Evolutionary conservation across 1,284 basidiomycete species (phyloP).

Genomic region (Pascua guehoae): DNA sequence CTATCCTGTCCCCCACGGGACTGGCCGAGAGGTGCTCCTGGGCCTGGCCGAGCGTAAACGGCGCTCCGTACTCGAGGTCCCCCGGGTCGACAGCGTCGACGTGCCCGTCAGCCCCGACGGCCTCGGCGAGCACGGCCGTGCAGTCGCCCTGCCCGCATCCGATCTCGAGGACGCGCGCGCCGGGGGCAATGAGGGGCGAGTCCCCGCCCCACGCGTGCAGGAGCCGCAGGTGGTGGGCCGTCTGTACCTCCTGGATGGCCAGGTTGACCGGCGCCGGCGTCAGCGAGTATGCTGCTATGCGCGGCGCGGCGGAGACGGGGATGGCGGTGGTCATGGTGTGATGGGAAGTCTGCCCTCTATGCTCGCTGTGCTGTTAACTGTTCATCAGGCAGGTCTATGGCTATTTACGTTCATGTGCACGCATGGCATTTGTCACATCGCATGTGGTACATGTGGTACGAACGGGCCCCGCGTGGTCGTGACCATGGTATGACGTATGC

Average conservation of each 20-base stretch:
- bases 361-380: no score
- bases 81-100: constrained; percentile 7
- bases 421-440: no score
- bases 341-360: no score
- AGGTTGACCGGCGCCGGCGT: no score
- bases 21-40: not conserved
- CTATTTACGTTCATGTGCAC: no score
- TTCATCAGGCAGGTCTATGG: no score
- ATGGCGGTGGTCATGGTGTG: no score
- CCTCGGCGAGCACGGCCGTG: constrained; percentile 3
- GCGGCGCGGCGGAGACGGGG: no score
- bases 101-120: constrained; percentile 1
- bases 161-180: constrained; percentile 7
- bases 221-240: constrained; percentile 6
- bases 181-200: not conserved
- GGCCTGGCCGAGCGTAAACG: constrained; percentile 1
- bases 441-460: no score
- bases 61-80: constrained; percentile 5
- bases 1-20: not conserved
- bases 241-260: not conserved
- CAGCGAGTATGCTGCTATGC: no score
- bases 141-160: constrained; percentile 10
- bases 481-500: no score
- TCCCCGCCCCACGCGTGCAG: not conserved
- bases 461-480: no score